A percentile compares a stretch with the other conserved stretches of the same genome.
These are phyloP conservation scores for Calocybe indica DNA, from an alignment of 768 basidiomycete genomes.

Conservation along the genomic window DNA sequence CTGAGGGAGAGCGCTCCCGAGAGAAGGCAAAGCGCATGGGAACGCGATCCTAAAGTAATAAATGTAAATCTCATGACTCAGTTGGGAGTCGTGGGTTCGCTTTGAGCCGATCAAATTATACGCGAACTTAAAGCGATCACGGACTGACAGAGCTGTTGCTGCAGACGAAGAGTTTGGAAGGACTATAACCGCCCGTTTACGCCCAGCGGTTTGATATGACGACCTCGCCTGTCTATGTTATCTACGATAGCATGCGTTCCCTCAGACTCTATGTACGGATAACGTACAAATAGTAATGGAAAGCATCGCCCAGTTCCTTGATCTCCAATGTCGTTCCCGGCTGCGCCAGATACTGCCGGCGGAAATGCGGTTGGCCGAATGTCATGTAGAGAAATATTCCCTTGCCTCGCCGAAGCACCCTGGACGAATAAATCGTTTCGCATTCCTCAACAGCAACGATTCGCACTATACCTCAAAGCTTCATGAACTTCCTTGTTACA, in stretches of 20 bases:
- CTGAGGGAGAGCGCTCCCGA: too few species aligned
- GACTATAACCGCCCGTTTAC: too few species aligned
- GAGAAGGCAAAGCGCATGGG: too few species aligned
- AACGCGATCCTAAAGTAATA: too few species aligned
- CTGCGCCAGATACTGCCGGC: conserved; percentile 56
- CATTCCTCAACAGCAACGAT: background rate
- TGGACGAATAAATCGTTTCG: conserved; percentile 15
- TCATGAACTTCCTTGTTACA: conserved; percentile 77
- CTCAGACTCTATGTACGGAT: background rate
- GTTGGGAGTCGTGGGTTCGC: too few species aligned
- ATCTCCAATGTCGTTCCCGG: conserved; percentile 58
- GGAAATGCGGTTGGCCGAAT: conserved; percentile 88
- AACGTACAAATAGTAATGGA: conserved; percentile 71
- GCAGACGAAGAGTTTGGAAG: too few species aligned
- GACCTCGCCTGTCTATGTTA: too few species aligned
- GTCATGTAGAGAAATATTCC: conserved; percentile 76
- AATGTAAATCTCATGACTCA: too few species aligned
- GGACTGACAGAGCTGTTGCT: too few species aligned
- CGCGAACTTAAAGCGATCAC: too few species aligned
- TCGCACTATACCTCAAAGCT: conserved; percentile 48
- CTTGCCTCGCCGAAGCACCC: conserved; percentile 53
- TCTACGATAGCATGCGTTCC: background rate
- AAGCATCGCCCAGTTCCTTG: conserved; percentile 67
- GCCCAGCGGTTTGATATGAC: too few species aligned
- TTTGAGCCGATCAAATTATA: too few species aligned